Percentiles rank a stretch among this genome's conserved stretches.
Conservation (phyloP, 305 asterid genomes). For the Solanum hybrid region DNA sequence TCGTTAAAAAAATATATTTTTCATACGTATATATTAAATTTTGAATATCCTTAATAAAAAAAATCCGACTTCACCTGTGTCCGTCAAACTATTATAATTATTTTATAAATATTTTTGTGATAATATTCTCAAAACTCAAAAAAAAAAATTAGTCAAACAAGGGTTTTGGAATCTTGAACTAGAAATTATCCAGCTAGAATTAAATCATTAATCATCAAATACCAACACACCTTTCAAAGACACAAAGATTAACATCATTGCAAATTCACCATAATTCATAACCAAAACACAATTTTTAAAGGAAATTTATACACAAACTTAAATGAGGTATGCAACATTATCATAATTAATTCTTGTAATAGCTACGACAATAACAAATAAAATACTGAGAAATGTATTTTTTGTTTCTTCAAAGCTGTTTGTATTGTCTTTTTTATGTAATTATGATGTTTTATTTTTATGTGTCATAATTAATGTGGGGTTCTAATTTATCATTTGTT, state of each 20-base stretch:
- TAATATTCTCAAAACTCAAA: background rate
- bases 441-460: slow-evolving; percentile 1
- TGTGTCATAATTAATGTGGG: background rate
- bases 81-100: background rate
- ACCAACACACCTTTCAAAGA: background rate
- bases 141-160: background rate
- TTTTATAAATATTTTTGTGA: background rate
- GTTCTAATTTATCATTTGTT: background rate
- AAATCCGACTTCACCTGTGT: too few relatives aligned
- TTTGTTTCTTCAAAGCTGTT: background rate
- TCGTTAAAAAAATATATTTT: too few relatives aligned
- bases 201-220: background rate
- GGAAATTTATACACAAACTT: background rate
- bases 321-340: slow-evolving; percentile 8
- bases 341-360: slow-evolving; percentile 1
- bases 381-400: background rate
- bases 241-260: background rate
- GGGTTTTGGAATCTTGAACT: background rate
- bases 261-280: background rate
- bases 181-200: background rate
- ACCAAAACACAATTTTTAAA: background rate
- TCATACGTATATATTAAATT: too few relatives aligned
- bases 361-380: slow-evolving; percentile 7
- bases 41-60: too few relatives aligned
- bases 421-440: background rate